A percentile compares a stretch with the other conserved stretches of the same genome.
Conservation (phyloP, 768 basidiomycete genomes). For the Termitomyces sp. region DNA sequence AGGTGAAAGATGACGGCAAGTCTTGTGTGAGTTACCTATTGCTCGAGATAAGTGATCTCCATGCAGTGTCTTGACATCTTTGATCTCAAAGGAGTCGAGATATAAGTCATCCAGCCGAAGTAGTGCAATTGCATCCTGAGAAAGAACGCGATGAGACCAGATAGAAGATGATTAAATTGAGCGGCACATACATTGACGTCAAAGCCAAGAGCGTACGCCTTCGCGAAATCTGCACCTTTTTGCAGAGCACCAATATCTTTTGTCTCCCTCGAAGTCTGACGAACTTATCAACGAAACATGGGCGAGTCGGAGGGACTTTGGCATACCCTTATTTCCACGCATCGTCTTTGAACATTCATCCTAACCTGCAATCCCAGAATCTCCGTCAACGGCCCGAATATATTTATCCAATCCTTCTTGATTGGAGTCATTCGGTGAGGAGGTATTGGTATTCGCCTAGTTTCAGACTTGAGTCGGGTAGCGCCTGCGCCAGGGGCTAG, state of each 20-base stretch:
- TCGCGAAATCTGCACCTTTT: conserved; percentile 96
- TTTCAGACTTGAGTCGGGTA: conserved; percentile 71
- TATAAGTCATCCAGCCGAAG: conserved; percentile 95
- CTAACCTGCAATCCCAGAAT: conserved; percentile 92
- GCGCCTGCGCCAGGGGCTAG: conserved; percentile 57
- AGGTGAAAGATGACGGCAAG: background rate
- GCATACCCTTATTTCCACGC: conserved; percentile 90
- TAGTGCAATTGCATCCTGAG: conserved; percentile 90
- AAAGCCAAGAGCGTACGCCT: conserved; percentile 92
- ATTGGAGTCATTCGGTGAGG: conserved; percentile 97
- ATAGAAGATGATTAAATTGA: background rate
- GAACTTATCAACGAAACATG: background rate
- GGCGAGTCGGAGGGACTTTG: background rate
- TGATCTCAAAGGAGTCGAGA: conserved; percentile 98
- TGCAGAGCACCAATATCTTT: conserved; percentile 92
- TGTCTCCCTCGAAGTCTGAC: conserved; percentile 90
- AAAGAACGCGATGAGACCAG: background rate
- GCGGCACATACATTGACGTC: conserved; percentile 77
- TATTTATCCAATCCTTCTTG: conserved; percentile 47
- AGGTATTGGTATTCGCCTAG: conserved; percentile 86
- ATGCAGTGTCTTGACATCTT: conserved; percentile 97
- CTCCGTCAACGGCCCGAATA: conserved; percentile 87
- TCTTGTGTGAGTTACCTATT: conserved; percentile 57
- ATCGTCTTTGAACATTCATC: conserved; percentile 90
- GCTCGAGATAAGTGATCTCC: conserved; percentile 98